Evolutionary conservation across 2,329 filamentous ascomycete genomes (phyloP).

Genomic region (Tolypocladium sp.): DNA sequence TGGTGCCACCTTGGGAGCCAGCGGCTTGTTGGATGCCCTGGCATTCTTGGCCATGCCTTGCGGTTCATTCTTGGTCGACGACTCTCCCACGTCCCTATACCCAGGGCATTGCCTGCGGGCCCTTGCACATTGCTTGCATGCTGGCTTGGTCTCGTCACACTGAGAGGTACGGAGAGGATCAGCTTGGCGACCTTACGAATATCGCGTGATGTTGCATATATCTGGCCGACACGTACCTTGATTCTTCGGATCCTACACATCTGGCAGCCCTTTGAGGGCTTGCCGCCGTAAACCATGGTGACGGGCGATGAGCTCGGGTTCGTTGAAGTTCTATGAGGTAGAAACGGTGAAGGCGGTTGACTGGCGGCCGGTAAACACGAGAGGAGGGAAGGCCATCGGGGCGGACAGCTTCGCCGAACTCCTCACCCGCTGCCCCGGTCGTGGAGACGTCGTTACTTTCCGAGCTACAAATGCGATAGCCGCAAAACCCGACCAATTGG

Average conservation of each 20-base stretch:
- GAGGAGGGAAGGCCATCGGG: not conserved
- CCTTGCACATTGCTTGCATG: conserved; percentile 54
- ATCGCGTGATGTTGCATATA: not conserved
- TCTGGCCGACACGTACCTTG: conserved; percentile 41
- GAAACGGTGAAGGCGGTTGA: not conserved
- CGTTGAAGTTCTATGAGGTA: not conserved
- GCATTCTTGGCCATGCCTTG: conserved; percentile 41
- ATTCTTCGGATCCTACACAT: conserved; percentile 65
- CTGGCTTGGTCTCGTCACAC: conserved; percentile 59
- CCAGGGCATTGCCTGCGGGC: conserved; percentile 54
- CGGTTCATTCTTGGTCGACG: conserved; percentile 32
- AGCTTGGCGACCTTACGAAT: not conserved
- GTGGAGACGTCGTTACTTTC: not conserved
- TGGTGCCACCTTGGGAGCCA: conserved; percentile 41
- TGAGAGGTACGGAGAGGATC: conserved; percentile 16
- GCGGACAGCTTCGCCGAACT: conserved; percentile 6
- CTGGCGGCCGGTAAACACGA: not conserved
- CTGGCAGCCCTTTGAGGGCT: conserved; percentile 58
- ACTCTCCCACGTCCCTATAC: conserved; percentile 59
- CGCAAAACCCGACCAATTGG: not conserved
- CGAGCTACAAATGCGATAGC: not conserved
- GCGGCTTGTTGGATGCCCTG: conserved; percentile 53
- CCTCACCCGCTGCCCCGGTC: not conserved
- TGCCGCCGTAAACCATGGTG: conserved; percentile 54
- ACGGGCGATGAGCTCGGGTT: not conserved